Evolutionary conservation across 345 rosid species (phyloP).

Genomic region (Heritiera fomes): DNA sequence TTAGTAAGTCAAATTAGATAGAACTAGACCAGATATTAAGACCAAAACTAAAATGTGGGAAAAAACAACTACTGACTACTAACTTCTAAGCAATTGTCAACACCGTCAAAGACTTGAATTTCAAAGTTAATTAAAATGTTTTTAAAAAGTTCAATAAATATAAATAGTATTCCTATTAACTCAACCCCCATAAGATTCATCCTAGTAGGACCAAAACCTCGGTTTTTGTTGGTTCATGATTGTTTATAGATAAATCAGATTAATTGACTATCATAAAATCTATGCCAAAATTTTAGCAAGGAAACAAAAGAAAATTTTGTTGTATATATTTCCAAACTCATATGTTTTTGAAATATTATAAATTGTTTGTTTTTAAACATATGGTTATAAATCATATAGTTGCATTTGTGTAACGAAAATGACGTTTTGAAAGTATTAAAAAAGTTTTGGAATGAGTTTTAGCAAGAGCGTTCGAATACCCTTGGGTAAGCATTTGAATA

Average conservation of each 20-base stretch:
- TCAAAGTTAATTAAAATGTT: neutral
- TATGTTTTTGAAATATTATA: no score
- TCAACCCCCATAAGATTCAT: neutral
- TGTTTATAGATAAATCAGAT: no score
- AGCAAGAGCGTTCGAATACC: no score
- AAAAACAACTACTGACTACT: neutral
- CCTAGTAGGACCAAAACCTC: conserved; percentile 4
- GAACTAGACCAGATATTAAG: neutral
- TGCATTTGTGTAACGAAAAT: no score
- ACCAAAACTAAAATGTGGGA: neutral
- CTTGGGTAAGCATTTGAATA: no score
- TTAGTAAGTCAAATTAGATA: neutral
- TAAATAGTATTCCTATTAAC: neutral
- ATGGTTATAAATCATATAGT: no score
- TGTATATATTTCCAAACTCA: no score
- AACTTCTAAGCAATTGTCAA: neutral
- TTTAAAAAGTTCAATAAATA: neutral
- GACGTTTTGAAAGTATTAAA: no score
- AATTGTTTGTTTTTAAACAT: no score
- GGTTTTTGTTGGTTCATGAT: neutral
- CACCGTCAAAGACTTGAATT: neutral
- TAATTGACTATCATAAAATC: neutral
- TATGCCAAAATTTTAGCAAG: neutral
- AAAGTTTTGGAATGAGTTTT: no score
- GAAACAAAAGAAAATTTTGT: neutral